Evolutionary conservation across 2,329 filamentous ascomycete species (phyloP).

Genomic region (Ascosphaera apis): DNA sequence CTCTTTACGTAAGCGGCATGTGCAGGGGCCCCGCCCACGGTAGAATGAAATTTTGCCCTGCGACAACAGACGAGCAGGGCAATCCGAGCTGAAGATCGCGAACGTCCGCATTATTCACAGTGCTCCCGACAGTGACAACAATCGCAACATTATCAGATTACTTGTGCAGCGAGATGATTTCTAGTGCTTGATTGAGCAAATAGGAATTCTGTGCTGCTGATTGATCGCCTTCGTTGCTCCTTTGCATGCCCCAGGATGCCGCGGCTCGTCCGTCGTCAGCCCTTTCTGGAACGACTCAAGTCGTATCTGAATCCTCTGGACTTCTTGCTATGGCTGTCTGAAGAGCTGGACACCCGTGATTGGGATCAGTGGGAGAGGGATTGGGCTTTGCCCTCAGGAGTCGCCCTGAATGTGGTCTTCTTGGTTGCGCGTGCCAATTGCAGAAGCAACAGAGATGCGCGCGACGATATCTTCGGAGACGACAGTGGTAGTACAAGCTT

Average conservation of each 20-base stretch:
- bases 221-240: too few species aligned
- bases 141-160: too few species aligned
- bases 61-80: too few species aligned
- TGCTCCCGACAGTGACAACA: not conserved
- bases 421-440: constrained; percentile 64
- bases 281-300: constrained; percentile 59
- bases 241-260: too few species aligned
- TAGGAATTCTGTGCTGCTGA: too few species aligned
- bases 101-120: too few species aligned
- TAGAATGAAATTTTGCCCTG: too few species aligned
- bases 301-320: constrained; percentile 70
- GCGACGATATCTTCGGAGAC: constrained; percentile 72
- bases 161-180: too few species aligned
- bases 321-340: constrained; percentile 71
- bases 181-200: too few species aligned
- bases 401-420: constrained; percentile 57
- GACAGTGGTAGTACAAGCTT: constrained; percentile 34
- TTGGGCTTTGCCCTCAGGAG: constrained; percentile 51
- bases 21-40: too few species aligned
- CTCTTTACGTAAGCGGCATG: not conserved
- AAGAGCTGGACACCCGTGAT: constrained; percentile 76
- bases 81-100: too few species aligned
- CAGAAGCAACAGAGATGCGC: constrained; percentile 24
- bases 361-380: constrained; percentile 59
- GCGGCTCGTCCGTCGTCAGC: constrained; percentile 57